Evolutionary conservation across 768 basidiomycete genomes (phyloP).

Genomic region (Neoboletus subvelutipes): DNA sequence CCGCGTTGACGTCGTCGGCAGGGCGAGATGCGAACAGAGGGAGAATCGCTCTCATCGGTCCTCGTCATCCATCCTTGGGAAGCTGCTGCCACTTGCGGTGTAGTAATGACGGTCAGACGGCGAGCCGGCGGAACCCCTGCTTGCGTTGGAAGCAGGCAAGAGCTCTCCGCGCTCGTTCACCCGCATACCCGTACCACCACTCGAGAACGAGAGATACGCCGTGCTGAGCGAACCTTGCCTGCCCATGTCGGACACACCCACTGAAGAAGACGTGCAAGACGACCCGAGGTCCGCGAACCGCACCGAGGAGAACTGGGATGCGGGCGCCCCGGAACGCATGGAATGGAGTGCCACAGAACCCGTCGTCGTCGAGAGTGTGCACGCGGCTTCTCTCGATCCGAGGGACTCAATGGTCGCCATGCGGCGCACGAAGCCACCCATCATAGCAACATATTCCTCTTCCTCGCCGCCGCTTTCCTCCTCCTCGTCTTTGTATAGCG

Average conservation of each 20-base stretch:
- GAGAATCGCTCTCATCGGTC: conserved; percentile 3
- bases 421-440: conserved; percentile 64
- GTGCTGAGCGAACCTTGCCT: conserved; percentile 22
- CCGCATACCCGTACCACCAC: conserved; percentile 15
- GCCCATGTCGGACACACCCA: background rate
- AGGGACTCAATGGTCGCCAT: conserved; percentile 83
- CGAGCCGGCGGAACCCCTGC: conserved; percentile 5
- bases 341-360: conserved; percentile 27
- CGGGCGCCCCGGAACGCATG: conserved; percentile 26
- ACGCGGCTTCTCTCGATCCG: conserved; percentile 56
- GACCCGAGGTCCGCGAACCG: conserved; percentile 18
- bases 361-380: conserved; percentile 32
- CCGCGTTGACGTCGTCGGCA: background rate
- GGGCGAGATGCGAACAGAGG: background rate
- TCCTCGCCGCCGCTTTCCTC: conserved; percentile 22
- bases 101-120: conserved; percentile 15
- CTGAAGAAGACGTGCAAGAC: conserved; percentile 1
- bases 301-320: conserved; percentile 28
- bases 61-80: conserved; percentile 9
- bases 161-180: conserved; percentile 33
- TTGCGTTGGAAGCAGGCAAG: background rate
- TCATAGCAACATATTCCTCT: conserved; percentile 48
- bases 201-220: conserved; percentile 27
- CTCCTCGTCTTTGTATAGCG: conserved; percentile 5
- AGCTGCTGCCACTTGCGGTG: conserved; percentile 16